Conservation (phyloP, 768 basidiomycete species). For the Crucibulum laeve region DNA sequence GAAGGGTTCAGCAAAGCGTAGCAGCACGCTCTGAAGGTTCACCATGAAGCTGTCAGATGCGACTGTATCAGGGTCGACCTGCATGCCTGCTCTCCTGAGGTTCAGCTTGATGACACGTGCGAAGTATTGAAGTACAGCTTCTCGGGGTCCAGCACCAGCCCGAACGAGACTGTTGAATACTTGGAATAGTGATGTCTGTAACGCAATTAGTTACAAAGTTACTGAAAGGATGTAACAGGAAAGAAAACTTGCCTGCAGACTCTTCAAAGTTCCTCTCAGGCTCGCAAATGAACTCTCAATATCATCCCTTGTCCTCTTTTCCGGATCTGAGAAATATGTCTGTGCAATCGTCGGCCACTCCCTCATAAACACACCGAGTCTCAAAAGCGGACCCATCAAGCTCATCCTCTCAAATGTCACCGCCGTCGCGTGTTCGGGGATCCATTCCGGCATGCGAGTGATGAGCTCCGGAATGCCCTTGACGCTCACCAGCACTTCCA, state of each 20-base stretch:
- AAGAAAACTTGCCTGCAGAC: constrained; percentile 58
- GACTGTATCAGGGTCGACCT: constrained; percentile 84
- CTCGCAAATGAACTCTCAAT: constrained; percentile 81
- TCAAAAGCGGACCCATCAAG: constrained; percentile 79
- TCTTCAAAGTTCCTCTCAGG: constrained; percentile 81
- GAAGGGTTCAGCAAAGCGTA: constrained; percentile 89
- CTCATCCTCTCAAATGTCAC: constrained; percentile 59
- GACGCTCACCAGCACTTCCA: constrained; percentile 75
- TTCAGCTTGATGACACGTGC: constrained; percentile 73
- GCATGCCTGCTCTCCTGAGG: constrained; percentile 85
- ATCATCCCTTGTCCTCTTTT: constrained; percentile 68
- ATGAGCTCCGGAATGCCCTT: constrained; percentile 85
- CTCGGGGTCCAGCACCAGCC: constrained; percentile 70
- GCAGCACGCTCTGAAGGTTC: constrained; percentile 78
- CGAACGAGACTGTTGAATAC: constrained; percentile 88
- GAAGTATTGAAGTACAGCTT: constrained; percentile 82
- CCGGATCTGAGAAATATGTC: constrained; percentile 83
- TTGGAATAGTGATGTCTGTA: constrained; percentile 67
- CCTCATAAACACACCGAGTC: constrained; percentile 80
- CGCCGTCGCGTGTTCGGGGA: constrained; percentile 54
- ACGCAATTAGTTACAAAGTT: neutral
- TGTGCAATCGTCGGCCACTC: constrained; percentile 84
- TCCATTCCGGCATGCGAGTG: constrained; percentile 72
- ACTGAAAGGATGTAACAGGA: neutral
- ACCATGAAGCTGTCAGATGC: constrained; percentile 91